A percentile compares a stretch with the other conserved stretches of the same genome.
Conservation (phyloP, 805 yeast species). For the Citeromyces matritensis region DNA sequence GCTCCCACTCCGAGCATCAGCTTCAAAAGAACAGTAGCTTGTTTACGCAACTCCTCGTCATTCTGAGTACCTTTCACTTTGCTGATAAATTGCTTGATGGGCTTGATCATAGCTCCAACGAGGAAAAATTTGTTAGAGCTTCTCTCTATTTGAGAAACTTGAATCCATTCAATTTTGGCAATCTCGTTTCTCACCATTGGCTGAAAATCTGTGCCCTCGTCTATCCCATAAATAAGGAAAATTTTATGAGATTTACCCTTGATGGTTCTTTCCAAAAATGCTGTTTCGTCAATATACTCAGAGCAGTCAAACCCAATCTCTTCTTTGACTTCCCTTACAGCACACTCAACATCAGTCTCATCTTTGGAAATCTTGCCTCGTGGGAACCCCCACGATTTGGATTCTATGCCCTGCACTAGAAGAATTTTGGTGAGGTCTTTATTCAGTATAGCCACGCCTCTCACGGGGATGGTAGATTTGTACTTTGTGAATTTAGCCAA, state of each 20-base stretch:
- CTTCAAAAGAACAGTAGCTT: conserved; percentile 56
- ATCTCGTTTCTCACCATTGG: conserved; percentile 88
- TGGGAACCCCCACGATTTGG: conserved; percentile 85
- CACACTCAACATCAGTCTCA: conserved; percentile 81
- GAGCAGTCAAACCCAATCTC: conserved; percentile 86
- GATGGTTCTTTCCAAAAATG: conserved; percentile 68
- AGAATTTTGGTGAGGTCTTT: conserved; percentile 52
- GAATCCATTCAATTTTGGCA: conserved; percentile 67
- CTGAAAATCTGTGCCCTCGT: conserved; percentile 57
- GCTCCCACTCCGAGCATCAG: conserved; percentile 41
- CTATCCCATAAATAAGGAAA: conserved; percentile 61
- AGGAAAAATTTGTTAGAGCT: conserved; percentile 21
- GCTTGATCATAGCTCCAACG: conserved; percentile 32
- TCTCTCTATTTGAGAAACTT: conserved; percentile 26
- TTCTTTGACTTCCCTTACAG: conserved; percentile 81
- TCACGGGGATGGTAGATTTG: conserved; percentile 83
- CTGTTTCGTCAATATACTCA: conserved; percentile 49
- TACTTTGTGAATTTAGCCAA: conserved; percentile 67
- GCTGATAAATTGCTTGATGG: conserved; percentile 37
- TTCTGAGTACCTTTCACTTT: conserved; percentile 27
- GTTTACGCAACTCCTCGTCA: conserved; percentile 44
- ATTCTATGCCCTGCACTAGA: conserved; percentile 74
- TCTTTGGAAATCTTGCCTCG: conserved; percentile 92
- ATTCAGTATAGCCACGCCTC: conserved; percentile 88
- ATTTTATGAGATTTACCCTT: conserved; percentile 78